phyloP scores from a whole-genome alignment of 140 eudicot species.

The Flaveria floridana region DNA sequence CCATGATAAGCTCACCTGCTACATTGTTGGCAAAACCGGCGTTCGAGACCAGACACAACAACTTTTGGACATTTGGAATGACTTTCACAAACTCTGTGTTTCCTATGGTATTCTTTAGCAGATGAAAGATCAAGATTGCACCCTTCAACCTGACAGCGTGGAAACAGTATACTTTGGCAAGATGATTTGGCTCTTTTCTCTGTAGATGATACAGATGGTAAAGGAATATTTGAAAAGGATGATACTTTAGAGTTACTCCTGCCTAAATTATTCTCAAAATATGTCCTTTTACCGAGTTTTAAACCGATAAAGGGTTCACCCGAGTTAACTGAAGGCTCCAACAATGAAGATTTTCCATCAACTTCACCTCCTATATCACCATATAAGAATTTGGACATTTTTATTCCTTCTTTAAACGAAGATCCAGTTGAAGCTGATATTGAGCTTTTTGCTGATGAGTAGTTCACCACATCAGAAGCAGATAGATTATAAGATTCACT shows the following conservation, averaged over 20 bases:
- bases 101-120: constrained; percentile 81
- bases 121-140: constrained; percentile 83
- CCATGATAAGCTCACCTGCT: constrained; percentile 60
- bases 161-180: constrained; percentile 38
- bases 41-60: constrained; percentile 64
- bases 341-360: background rate
- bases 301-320: constrained; percentile 62
- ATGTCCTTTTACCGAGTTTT: constrained; percentile 78
- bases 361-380: no score
- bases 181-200: constrained; percentile 54
- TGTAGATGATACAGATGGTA: constrained; percentile 33
- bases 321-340: constrained; percentile 57
- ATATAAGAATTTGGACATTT: no score
- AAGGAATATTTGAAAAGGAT: constrained; percentile 36
- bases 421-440: no score
- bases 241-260: constrained; percentile 39
- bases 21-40: constrained; percentile 95
- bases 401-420: no score
- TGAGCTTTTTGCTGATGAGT: no score
- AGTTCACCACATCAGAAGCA: no score
- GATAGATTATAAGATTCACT: no score
- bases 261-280: constrained; percentile 54
- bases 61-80: constrained; percentile 83
- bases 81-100: constrained; percentile 79
- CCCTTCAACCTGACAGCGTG: constrained; percentile 79